A percentile compares a stretch with the other conserved stretches of the same genome.
Evolutionary conservation across 768 basidiomycete species (phyloP).

Genomic region (Neoboletus brunneissimus): DNA sequence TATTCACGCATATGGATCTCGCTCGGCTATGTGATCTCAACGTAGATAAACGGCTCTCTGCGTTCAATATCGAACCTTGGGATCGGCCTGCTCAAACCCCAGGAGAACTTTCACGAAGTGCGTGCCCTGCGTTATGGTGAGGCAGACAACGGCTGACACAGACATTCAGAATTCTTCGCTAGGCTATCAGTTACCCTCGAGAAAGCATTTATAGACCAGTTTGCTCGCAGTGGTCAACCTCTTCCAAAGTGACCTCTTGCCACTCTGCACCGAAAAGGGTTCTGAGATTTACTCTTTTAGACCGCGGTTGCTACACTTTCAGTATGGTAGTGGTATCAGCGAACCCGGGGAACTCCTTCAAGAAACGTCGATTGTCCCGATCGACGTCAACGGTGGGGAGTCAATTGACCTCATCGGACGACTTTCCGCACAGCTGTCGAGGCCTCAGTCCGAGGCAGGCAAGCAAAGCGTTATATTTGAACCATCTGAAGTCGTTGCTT

Average conservation of each 20-base stretch:
- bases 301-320: conserved; percentile 52
- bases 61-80: conserved; percentile 43
- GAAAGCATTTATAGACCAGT: conserved; percentile 38
- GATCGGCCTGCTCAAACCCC: conserved; percentile 35
- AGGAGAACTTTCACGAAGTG: conserved; percentile 44
- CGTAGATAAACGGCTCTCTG: conserved; percentile 48
- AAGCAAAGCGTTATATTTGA: conserved; percentile 59
- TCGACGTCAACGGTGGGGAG: conserved; percentile 46
- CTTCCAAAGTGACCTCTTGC: conserved; percentile 30
- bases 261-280: neutral
- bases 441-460: conserved; percentile 21
- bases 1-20: conserved; percentile 69
- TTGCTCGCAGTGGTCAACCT: conserved; percentile 31
- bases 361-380: conserved; percentile 48
- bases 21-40: conserved; percentile 56
- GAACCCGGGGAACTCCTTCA: conserved; percentile 32
- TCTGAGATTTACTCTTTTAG: conserved; percentile 12
- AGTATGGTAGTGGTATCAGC: conserved; percentile 45
- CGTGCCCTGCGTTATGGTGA: conserved; percentile 1
- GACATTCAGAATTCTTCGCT: conserved; percentile 47
- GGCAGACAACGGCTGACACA: conserved; percentile 12
- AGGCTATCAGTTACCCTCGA: conserved; percentile 46
- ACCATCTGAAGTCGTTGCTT: conserved; percentile 62
- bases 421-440: conserved; percentile 35
- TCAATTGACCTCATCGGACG: conserved; percentile 59